Conservation (phyloP, 225 moss, liverwort and hornwort genomes). For the Sphagnum contortum region DNA sequence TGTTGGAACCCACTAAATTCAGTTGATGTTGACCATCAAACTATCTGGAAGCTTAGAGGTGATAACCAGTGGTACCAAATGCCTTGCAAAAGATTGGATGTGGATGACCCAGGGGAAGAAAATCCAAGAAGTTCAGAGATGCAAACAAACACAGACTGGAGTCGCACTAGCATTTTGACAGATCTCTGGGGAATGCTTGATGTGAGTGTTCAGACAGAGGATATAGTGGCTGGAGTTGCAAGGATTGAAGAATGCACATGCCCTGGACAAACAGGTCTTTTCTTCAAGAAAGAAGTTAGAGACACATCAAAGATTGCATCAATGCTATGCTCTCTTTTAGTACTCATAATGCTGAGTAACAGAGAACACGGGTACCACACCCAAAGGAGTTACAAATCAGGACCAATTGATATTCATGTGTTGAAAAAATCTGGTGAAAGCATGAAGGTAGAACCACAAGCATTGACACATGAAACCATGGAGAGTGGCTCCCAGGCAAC, state of each 20-base stretch:
- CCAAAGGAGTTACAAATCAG: neutral
- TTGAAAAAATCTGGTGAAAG: neutral
- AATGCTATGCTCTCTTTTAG: conserved; percentile 22
- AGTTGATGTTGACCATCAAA: conserved; percentile 5
- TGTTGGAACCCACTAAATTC: no score
- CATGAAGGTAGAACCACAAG: no score
- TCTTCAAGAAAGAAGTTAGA: neutral
- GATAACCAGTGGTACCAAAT: neutral
- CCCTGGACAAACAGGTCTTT: no score
- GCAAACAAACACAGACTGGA: conserved; percentile 1
- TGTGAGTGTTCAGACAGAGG: conserved; percentile 1
- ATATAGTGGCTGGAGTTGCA: neutral
- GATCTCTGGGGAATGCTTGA: conserved; percentile 3
- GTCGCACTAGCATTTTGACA: neutral
- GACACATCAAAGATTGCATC: conserved; percentile 9
- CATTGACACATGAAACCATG: no score
- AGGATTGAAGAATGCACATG: conserved; percentile 5
- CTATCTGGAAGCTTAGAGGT: neutral
- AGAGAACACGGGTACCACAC: conserved; percentile 5
- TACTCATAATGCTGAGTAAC: conserved; percentile 15
- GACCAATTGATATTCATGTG: neutral
- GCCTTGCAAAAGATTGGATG: neutral
- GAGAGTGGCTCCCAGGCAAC: neutral
- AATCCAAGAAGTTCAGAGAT: neutral
- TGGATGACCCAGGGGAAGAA: neutral